Evolutionary conservation across 1,284 basidiomycete genomes (phyloP).

Genomic region (Puccinia sorghi): DNA sequence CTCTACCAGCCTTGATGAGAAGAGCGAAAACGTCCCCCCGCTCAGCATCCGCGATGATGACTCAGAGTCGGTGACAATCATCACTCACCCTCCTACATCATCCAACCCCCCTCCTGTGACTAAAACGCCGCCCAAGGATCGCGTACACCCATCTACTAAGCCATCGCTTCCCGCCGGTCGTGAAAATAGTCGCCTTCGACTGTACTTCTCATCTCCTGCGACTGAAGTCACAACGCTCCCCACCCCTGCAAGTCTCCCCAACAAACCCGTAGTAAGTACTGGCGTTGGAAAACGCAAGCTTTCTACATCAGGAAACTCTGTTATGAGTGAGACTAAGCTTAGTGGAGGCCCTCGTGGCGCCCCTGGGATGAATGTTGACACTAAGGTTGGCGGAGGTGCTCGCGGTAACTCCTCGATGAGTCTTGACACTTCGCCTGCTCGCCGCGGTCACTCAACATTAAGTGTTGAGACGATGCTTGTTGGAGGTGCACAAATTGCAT

Average conservation of each 20-base stretch:
- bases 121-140: neutral
- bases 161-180: conserved; percentile 51
- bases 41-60: neutral
- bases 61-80: neutral
- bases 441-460: conserved; percentile 21
- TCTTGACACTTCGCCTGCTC: neutral
- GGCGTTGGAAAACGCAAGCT: conserved; percentile 21
- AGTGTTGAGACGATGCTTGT: conserved; percentile 22
- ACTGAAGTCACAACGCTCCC: conserved; percentile 41
- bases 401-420: conserved; percentile 25
- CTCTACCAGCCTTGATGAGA: neutral
- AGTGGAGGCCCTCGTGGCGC: neutral
- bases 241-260: conserved; percentile 15
- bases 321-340: conserved; percentile 14
- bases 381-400: neutral
- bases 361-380: neutral
- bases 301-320: conserved; percentile 43
- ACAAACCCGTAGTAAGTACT: conserved; percentile 3
- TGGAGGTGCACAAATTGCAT: neutral
- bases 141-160: neutral
- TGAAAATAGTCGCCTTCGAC: conserved; percentile 55
- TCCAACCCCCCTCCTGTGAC: neutral
- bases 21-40: neutral
- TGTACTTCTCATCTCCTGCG: conserved; percentile 55
- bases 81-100: conserved; percentile 1